Base-by-base conservation (phyloP, 176 grass and related monocot species). In the Avena atlantica region DNA sequence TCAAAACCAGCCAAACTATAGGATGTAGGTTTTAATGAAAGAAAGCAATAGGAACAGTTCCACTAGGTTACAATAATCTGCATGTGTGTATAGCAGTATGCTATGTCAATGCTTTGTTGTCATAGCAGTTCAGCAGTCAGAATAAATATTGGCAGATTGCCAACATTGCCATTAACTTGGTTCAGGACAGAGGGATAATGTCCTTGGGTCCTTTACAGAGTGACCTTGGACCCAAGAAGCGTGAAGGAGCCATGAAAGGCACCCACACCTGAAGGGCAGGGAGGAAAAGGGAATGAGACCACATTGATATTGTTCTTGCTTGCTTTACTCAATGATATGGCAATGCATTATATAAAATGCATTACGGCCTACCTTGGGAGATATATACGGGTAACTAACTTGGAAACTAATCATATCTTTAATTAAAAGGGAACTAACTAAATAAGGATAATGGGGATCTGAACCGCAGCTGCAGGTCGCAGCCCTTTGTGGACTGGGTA, bases 101-200 rank as follows among this genome's bases (percentile, higher is more conserved):
- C 20, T 7, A 21, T 13, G 13, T 19, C 80, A 70, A 31, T 53
- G 51, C 27, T 40, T 69, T 49, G 65, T 82, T 81, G 45, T 44
- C 79, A 29, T 66, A 34, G 16, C 62, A 65, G 64, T 66, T 66
- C 14, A 66, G 42, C 9, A 11, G 9, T 50, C 40, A 82, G 11
- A 70, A 31, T n/a, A 56, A 56, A 70, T 51, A 59, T 27, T 74
- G 25, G 16, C 16, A 37, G 19, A 57, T 42, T 29, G 60, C 60
- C 60, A 63, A 63, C 60, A 64, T 64, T 62, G 21, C 23, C 23
- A 64, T 64, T 21, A 64, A 64, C 61, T 64, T 64, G 61, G 60
- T 62, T 62, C 60, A 62, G 2, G 21, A 24, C 21, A 62, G 60
- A 24, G n/a, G 21, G 21, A 27, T 12, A 64, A 64, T 64, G 61